Conservation (phyloP, 441 rosid genomes). For the Arabidopsis lyrata region DNA sequence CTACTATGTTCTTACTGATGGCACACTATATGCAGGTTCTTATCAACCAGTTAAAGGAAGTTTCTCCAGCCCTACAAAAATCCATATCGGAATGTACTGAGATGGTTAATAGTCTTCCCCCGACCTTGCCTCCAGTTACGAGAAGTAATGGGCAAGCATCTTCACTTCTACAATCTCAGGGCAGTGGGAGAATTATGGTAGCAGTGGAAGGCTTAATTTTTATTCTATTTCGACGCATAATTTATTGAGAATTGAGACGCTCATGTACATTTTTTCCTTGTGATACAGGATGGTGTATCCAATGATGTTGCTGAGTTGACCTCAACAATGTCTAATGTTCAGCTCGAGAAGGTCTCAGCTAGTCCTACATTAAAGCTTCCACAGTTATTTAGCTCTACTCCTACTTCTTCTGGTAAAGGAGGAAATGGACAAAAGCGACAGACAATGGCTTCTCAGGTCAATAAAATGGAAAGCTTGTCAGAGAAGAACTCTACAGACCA, state of each 20-base stretch:
- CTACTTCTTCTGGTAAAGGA: conserved; percentile 88
- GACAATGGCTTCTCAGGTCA: conserved; percentile 59
- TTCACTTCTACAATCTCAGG: conserved; percentile 78
- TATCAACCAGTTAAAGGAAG: conserved; percentile 94
- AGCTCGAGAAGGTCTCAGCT: conserved; percentile 82
- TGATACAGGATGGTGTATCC: conserved; percentile 73
- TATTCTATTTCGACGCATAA: conserved; percentile 15
- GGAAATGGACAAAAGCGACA: conserved; percentile 83
- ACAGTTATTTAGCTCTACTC: conserved; percentile 89
- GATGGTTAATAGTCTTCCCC: conserved; percentile 78
- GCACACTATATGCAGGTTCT: conserved; percentile 72
- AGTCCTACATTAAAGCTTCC: conserved; percentile 90
- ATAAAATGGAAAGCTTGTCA: conserved; percentile 67
- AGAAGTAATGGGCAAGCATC: conserved; percentile 67
- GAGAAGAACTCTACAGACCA: conserved; percentile 70
- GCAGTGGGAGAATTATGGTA: conserved; percentile 80
- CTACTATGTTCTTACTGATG: conserved; percentile 37
- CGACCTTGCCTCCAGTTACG: conserved; percentile 68
- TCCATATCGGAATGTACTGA: conserved; percentile 90
- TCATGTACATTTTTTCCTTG: conserved; percentile 28
- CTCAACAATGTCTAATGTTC: conserved; percentile 74
- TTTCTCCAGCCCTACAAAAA: conserved; percentile 86
- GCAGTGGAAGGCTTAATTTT: conserved; percentile 25
- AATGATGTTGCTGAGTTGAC: conserved; percentile 76
- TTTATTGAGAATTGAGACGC: conserved; percentile 21